A percentile compares a stretch with the other conserved stretches of the same genome.
Evolutionary conservation across 805 yeast genomes (phyloP).

Genomic region (Cyberlindnera euphorbiae): DNA sequence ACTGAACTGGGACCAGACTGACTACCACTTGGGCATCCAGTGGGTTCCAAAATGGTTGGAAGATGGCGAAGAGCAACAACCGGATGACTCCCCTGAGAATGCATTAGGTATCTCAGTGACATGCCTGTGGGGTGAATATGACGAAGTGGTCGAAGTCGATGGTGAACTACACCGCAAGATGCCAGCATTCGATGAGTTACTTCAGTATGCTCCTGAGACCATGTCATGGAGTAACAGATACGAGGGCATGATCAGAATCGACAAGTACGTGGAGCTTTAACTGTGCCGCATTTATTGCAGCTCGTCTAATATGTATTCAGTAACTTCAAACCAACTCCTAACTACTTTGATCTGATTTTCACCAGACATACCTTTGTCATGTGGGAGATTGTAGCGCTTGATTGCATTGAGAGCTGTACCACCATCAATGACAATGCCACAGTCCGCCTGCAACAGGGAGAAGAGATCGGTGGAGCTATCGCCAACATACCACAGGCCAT

Average conservation of each 20-base stretch:
- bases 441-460: slow-evolving; percentile 41
- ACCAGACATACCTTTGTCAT: slow-evolving; percentile 16
- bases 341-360: slow-evolving; percentile 17
- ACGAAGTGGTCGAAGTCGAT: slow-evolving; percentile 35
- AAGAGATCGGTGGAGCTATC: slow-evolving; percentile 59
- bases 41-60: slow-evolving; percentile 65
- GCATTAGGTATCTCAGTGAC: slow-evolving; percentile 52
- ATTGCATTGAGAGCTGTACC: slow-evolving; percentile 31
- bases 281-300: not conserved
- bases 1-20: slow-evolving; percentile 48
- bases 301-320: too few species aligned
- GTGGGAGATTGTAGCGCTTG: slow-evolving; percentile 20
- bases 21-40: slow-evolving; percentile 59
- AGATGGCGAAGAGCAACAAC: slow-evolving; percentile 29
- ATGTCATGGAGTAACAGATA: slow-evolving; percentile 60
- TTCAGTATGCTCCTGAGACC: slow-evolving; percentile 61
- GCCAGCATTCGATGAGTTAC: slow-evolving; percentile 69
- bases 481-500: slow-evolving; percentile 45
- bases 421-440: slow-evolving; percentile 42
- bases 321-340: slow-evolving; percentile 21
- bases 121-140: slow-evolving; percentile 80
- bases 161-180: slow-evolving; percentile 39
- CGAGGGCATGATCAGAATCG: slow-evolving; percentile 64
- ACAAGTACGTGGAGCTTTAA: slow-evolving; percentile 42
- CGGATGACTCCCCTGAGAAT: slow-evolving; percentile 27